phyloP scores from a whole-genome alignment of 257 asterid genomes.

The Penstemon davidsonii region DNA sequence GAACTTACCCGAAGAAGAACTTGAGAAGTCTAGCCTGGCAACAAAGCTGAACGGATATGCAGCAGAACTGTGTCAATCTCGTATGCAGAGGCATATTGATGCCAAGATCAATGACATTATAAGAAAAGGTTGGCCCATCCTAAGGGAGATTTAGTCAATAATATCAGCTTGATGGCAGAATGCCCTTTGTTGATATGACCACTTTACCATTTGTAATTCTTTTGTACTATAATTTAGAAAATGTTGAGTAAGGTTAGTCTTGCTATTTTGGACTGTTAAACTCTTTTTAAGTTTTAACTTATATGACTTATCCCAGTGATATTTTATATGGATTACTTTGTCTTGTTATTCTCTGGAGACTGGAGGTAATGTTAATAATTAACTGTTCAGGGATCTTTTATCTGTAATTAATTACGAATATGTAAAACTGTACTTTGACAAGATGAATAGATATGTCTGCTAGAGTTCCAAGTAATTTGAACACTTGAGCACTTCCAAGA shows the following conservation, averaged over 20 bases:
- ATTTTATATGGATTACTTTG: too few relatives aligned
- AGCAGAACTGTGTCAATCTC: constrained; percentile 86
- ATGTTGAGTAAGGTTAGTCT: neutral
- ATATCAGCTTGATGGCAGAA: constrained; percentile 17
- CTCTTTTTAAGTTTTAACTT: too few relatives aligned
- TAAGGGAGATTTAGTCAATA: constrained; percentile 59
- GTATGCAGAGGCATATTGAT: constrained; percentile 69
- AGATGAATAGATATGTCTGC: too few relatives aligned
- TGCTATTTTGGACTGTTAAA: neutral
- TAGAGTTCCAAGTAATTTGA: too few relatives aligned
- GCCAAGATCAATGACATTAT: constrained; percentile 68
- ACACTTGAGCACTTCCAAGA: too few relatives aligned
- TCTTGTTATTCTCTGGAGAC: too few relatives aligned
- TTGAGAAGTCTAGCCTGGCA: constrained; percentile 72
- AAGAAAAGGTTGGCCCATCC: constrained; percentile 90
- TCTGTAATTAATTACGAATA: too few relatives aligned
- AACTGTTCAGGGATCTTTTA: too few relatives aligned
- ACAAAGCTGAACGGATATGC: constrained; percentile 88
- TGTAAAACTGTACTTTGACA: too few relatives aligned
- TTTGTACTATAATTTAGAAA: neutral
- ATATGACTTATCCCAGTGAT: too few relatives aligned
- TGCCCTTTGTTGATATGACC: constrained; percentile 3
- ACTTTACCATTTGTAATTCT: neutral
- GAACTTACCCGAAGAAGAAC: constrained; percentile 85
- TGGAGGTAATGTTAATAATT: too few relatives aligned